A percentile compares a stretch with the other conserved stretches of the same genome.
Evolutionary conservation across 495 filamentous ascomycete species (phyloP).

Genomic region (Durotheca rogersii): DNA sequence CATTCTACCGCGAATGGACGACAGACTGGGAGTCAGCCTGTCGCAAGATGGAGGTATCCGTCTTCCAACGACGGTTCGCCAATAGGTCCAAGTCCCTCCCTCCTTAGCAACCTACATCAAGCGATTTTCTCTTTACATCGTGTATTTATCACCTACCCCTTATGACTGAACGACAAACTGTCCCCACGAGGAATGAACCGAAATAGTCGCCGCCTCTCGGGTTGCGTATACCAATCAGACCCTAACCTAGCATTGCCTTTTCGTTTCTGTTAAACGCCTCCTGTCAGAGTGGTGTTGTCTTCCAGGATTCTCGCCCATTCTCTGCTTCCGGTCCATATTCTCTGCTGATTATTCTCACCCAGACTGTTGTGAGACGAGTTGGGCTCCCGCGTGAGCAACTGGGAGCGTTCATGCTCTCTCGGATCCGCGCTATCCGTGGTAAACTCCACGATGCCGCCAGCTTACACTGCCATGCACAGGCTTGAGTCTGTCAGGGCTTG

Average conservation of each 20-base stretch:
- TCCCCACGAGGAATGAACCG: not conserved
- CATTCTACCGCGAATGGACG: conserved; percentile 52
- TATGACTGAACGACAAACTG: not conserved
- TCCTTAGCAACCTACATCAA: too few species aligned
- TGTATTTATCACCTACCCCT: too few species aligned
- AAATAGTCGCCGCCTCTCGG: not conserved
- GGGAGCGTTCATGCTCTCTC: conserved; percentile 44
- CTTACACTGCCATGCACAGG: conserved; percentile 40
- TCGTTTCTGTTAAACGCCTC: conserved; percentile 6
- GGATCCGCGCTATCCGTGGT: conserved; percentile 30
- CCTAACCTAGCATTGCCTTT: too few species aligned
- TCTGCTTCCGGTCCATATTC: conserved; percentile 46
- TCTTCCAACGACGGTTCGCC: conserved; percentile 42
- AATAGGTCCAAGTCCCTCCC: conserved; percentile 21
- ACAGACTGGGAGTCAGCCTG: conserved; percentile 54
- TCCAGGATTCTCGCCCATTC: conserved; percentile 43
- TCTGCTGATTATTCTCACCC: conserved; percentile 43
- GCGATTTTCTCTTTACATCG: too few species aligned
- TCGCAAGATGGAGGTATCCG: conserved; percentile 44
- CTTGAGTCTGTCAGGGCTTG: conserved; percentile 39
- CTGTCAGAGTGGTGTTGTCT: conserved; percentile 21
- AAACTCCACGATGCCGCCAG: conserved; percentile 38
- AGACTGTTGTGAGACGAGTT: conserved; percentile 44
- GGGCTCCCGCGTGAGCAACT: conserved; percentile 36
- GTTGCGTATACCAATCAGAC: not conserved